These are phyloP conservation scores for Pyricularia sp. DNA, from an alignment of 2,329 filamentous ascomycete species.

Conservation along the genomic window DNA sequence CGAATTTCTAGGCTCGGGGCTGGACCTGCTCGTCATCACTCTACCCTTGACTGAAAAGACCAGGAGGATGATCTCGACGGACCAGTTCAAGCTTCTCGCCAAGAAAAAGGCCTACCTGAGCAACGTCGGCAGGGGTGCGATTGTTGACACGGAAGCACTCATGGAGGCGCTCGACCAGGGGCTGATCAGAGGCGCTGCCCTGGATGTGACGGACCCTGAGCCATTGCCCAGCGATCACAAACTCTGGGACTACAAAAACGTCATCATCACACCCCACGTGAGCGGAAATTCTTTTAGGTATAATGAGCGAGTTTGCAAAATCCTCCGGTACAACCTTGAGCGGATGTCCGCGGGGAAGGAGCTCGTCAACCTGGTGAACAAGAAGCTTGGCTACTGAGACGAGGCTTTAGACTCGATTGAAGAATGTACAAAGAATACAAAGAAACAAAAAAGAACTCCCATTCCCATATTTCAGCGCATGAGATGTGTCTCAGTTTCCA, in stretches of 20 bases:
- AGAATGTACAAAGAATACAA: not conserved
- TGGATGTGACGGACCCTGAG: constrained; percentile 61
- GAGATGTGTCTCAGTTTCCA: not conserved
- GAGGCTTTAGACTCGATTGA: not conserved
- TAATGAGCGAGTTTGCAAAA: constrained; percentile 3
- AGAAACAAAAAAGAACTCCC: not conserved
- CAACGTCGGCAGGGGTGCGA: constrained; percentile 47
- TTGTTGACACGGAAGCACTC: constrained; percentile 29
- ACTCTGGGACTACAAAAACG: constrained; percentile 51
- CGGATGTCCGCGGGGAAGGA: constrained; percentile 11
- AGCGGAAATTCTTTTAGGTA: constrained; percentile 10
- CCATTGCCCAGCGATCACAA: constrained; percentile 49
- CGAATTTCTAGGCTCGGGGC: constrained; percentile 28
- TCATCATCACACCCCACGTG: constrained; percentile 34
- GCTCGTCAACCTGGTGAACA: constrained; percentile 13
- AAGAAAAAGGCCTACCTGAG: constrained; percentile 39
- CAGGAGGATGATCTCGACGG: constrained; percentile 28
- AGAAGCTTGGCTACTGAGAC: constrained; percentile 12
- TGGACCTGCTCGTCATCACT: constrained; percentile 31
- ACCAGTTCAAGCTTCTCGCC: constrained; percentile 18
- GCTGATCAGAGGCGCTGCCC: constrained; percentile 39
- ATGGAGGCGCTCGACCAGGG: constrained; percentile 35
- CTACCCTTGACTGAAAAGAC: constrained; percentile 30
- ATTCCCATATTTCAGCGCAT: not conserved
- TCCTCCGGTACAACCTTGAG: constrained; percentile 10